phyloP scores from a whole-genome alignment of 2,329 filamentous ascomycete species.

The Bimuria novae-zelandiae region DNA sequence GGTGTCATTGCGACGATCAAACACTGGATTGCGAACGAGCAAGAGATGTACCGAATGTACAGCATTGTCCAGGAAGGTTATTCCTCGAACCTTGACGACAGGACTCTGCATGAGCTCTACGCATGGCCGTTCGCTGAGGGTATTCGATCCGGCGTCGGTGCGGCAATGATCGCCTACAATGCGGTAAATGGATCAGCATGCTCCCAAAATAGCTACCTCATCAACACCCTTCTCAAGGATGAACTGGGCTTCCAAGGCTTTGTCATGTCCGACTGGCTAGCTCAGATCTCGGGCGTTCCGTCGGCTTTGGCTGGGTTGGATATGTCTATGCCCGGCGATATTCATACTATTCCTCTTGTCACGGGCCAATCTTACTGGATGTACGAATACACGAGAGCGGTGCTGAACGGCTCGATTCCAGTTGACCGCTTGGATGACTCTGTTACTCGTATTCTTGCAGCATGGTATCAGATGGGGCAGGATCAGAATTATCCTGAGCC shows the following conservation, averaged over 20 bases:
- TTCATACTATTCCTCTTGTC: conserved; percentile 49
- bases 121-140: conserved; percentile 85
- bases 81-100: conserved; percentile 71
- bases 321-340: conserved; percentile 78
- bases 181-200: conserved; percentile 61
- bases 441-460: conserved; percentile 80
- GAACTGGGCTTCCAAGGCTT: conserved; percentile 87
- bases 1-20: conserved; percentile 75
- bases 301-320: conserved; percentile 83
- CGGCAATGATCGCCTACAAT: conserved; percentile 81
- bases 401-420: conserved; percentile 82
- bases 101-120: conserved; percentile 78
- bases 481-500: conserved; percentile 50
- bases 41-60: conserved; percentile 59
- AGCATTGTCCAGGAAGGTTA: conserved; percentile 42
- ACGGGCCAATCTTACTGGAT: conserved; percentile 66
- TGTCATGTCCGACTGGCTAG: conserved; percentile 88
- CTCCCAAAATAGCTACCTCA: conserved; percentile 73
- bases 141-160: conserved; percentile 74
- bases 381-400: conserved; percentile 71
- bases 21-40: conserved; percentile 77
- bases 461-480: conserved; percentile 72
- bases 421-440: conserved; percentile 85
- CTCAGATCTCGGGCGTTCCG: conserved; percentile 79
- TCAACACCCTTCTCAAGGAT: conserved; percentile 85